Conservation (phyloP, 116 monocot species). For the Zostera marina region DNA sequence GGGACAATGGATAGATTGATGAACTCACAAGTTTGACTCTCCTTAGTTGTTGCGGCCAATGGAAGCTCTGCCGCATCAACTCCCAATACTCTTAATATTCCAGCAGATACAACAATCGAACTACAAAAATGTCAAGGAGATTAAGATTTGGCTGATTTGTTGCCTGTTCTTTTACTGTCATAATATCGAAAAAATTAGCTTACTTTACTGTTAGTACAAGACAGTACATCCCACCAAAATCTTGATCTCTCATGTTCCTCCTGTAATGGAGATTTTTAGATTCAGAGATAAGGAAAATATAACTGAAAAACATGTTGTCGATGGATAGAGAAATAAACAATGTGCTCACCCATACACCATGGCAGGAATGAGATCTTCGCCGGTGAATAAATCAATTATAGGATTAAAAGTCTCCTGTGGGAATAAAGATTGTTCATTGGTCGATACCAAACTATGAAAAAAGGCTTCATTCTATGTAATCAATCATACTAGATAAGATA, state of each 20-base stretch:
- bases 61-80: slow-evolving; percentile 83
- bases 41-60: slow-evolving; percentile 68
- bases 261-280: slow-evolving; percentile 14
- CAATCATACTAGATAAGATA: too few species aligned
- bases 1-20: not conserved
- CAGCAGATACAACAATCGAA: slow-evolving; percentile 70
- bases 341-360: slow-evolving; percentile 45
- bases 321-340: not conserved
- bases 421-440: not conserved
- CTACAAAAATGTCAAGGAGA: slow-evolving; percentile 21
- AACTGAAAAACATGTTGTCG: not conserved
- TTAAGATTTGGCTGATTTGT: not conserved
- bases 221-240: slow-evolving; percentile 80
- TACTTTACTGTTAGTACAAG: slow-evolving; percentile 55
- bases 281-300: not conserved
- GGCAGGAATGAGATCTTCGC: slow-evolving; percentile 38
- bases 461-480: not conserved
- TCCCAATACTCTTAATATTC: slow-evolving; percentile 69
- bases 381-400: slow-evolving; percentile 32
- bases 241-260: slow-evolving; percentile 45
- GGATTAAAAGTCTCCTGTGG: slow-evolving; percentile 46
- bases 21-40: slow-evolving; percentile 47
- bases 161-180: too few species aligned
- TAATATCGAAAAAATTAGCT: not conserved
- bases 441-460: too few species aligned